These are phyloP conservation scores for Kazachstania sp. DNA, from an alignment of 1,139 yeast genomes.

Conservation along the genomic window DNA sequence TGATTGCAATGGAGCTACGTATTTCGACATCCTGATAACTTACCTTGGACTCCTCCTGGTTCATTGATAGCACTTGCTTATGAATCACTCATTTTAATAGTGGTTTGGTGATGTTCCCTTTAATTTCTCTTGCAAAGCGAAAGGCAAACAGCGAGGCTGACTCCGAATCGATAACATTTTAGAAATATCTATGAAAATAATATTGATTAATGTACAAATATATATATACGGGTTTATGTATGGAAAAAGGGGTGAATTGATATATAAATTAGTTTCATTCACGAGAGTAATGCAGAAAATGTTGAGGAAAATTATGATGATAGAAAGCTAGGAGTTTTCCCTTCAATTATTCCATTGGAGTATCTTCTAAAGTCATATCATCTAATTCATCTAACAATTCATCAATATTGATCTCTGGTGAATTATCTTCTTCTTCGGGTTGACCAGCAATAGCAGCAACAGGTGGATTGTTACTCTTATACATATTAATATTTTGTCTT, in stretches of 20 bases:
- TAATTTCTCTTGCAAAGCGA: too few species aligned
- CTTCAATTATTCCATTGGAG: constrained; percentile 11
- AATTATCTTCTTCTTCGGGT: constrained; percentile 55
- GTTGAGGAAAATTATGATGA: background rate
- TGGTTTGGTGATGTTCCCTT: too few species aligned
- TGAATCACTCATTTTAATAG: background rate
- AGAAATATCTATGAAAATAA: background rate
- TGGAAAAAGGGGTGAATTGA: background rate
- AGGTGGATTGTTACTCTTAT: constrained; percentile 49
- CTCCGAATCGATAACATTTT: too few species aligned
- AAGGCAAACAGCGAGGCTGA: too few species aligned
- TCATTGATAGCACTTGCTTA: too few species aligned
- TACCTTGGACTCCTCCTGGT: background rate
- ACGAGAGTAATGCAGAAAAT: background rate
- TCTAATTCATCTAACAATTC: constrained; percentile 87
- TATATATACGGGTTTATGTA: background rate
- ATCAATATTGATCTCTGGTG: constrained; percentile 69
- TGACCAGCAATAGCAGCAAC: constrained; percentile 30
- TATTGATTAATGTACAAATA: background rate
- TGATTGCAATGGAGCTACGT: constrained; percentile 49
- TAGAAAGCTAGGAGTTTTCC: background rate
- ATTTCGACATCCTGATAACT: constrained; percentile 25
- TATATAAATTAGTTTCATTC: background rate
- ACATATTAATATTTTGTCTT: constrained; percentile 81
- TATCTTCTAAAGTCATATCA: constrained; percentile 69